These are phyloP conservation scores for Colletotrichum lentis DNA, from an alignment of 2,329 filamentous ascomycete genomes.

Conservation along the genomic window DNA sequence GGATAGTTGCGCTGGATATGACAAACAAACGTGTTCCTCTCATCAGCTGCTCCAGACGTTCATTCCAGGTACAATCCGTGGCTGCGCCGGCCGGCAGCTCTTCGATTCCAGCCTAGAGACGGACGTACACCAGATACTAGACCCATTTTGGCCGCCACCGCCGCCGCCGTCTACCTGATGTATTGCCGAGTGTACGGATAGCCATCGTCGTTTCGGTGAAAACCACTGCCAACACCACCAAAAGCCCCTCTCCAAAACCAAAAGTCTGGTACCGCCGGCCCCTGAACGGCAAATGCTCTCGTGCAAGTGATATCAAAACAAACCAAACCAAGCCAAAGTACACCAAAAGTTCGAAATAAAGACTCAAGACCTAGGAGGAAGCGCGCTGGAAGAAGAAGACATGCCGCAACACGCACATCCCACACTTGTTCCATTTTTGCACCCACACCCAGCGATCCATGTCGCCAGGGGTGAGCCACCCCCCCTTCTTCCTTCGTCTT, in stretches of 20 bases:
- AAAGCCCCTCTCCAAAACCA: not conserved
- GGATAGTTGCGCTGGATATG: not conserved
- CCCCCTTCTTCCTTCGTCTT: conserved; percentile 5
- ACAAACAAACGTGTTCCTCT: not conserved
- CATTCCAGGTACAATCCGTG: not conserved
- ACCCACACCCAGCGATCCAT: conserved; percentile 29
- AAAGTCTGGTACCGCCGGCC: not conserved
- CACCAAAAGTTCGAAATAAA: not conserved
- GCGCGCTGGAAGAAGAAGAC: not conserved
- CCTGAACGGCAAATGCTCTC: not conserved
- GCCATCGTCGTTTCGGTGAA: conserved; percentile 3
- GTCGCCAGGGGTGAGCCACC: conserved; percentile 20
- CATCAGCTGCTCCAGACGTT: not conserved
- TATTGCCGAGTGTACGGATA: not conserved
- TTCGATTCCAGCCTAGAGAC: not conserved
- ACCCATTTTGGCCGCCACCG: not conserved
- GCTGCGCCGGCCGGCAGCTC: not conserved
- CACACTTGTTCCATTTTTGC: conserved; percentile 12
- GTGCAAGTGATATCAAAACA: not conserved
- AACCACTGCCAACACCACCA: conserved; percentile 5
- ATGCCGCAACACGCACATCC: conserved; percentile 4
- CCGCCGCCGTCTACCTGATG: not conserved
- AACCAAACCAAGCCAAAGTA: not conserved
- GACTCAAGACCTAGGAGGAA: not conserved
- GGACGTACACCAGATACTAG: not conserved